Evolutionary conservation across 208 protist genomes (phyloP), one percentile per base, ranked within the genome.

Genomic region (Trypanosoma congolense): DNA sequence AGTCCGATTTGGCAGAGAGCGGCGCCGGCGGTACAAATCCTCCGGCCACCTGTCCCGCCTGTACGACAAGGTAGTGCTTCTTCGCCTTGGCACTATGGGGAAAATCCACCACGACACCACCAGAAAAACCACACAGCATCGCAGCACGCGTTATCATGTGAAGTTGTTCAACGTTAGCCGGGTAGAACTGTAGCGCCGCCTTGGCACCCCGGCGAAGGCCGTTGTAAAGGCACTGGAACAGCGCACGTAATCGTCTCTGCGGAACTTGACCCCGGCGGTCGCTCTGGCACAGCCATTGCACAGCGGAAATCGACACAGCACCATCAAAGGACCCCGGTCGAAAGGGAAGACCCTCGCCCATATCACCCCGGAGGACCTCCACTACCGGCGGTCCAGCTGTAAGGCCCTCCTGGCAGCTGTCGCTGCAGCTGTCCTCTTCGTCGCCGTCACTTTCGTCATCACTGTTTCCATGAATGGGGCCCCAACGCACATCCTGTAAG

Each of bases 271-370:
- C 75, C 28, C 59, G 79, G 42, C 87, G 89, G 61, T 99, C 97
- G 33, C 95, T 96, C 75, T 99, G 97, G 72, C 97, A 99, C 8
- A 99, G 83, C 98, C 98, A 99, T 73, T 99, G 98, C 21, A 99
- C 46, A 2, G 96, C 97, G 19, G 97, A 99, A 48, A 99, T 97
- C 49, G 85, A 97, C 48, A 99, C 95, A 19, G 83, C 96, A 6
- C 93, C 98, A 71, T 99, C 98, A 83, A 99, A 99, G 18, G 76
- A 78, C 36, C 95, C 97, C 2, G 97, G 79, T 28, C 96, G 80
- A 68, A 99, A 99, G 12, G 85, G 84, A 0, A 99, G 51, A 19
- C 98, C 98, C 12, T 92, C 58, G 48, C 97, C 97, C 61, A 98
- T 97, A 70, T 99, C 97, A n/a, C 65, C 69, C 1, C 77, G 73